phyloP scores from a whole-genome alignment of 2,329 filamentous ascomycete species.

The Coniochaeta hoffmannii region DNA sequence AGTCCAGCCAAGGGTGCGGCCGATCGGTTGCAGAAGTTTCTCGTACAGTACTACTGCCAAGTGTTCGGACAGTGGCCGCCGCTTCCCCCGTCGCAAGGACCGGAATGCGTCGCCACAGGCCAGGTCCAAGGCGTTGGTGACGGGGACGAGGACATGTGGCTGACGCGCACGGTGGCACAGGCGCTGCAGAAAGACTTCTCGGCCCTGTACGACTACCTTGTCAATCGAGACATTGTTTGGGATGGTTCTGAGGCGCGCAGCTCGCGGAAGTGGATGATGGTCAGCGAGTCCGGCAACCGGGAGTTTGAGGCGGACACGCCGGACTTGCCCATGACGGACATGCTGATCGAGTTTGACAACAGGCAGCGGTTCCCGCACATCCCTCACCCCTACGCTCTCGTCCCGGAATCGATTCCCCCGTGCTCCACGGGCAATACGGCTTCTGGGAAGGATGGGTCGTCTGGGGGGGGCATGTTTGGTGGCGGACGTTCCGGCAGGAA shows the following conservation, averaged over 20 bases:
- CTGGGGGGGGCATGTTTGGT: constrained; percentile 16
- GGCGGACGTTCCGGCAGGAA: constrained; percentile 21
- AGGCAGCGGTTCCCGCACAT: constrained; percentile 56
- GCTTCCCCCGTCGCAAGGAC: constrained; percentile 11
- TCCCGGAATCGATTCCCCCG: constrained; percentile 45
- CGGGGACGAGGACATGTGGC: constrained; percentile 44
- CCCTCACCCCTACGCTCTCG: constrained; percentile 57
- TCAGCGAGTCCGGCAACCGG: constrained; percentile 35
- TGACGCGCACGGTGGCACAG: constrained; percentile 50
- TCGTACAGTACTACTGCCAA: constrained; percentile 48
- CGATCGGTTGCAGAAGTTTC: constrained; percentile 52
- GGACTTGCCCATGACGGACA: constrained; percentile 58
- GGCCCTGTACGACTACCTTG: constrained; percentile 62
- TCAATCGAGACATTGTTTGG: constrained; percentile 60
- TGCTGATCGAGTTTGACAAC: constrained; percentile 59
- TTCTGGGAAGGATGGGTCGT: constrained; percentile 15
- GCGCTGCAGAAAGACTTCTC: constrained; percentile 60
- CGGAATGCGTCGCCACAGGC: constrained; percentile 7
- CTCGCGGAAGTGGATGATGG: constrained; percentile 59
- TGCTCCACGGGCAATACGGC: constrained; percentile 7
- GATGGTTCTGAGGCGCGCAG: constrained; percentile 53
- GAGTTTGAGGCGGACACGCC: constrained; percentile 40
- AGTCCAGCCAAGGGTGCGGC: constrained; percentile 45
- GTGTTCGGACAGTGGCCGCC: constrained; percentile 58
- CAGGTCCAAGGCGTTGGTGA: constrained; percentile 15